Evolutionary conservation across 2,329 filamentous ascomycete species (phyloP).

Genomic region (Claviceps purpurea): DNA sequence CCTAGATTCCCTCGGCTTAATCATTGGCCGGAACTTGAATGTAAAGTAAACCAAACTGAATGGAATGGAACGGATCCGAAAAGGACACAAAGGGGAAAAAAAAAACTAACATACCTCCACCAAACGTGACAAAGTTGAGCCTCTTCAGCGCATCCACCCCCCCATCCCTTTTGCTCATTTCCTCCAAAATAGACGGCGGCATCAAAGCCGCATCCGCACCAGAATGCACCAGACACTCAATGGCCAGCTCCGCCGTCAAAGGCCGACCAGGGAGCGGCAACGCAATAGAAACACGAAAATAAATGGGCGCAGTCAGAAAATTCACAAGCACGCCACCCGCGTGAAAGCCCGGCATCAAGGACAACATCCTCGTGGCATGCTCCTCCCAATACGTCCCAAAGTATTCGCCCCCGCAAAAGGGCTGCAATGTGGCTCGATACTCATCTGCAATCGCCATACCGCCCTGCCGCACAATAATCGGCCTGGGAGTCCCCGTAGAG

Average conservation of each 20-base stretch:
- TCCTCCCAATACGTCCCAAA: not conserved
- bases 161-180: slow-evolving; percentile 23
- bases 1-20: slow-evolving; percentile 1
- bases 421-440: slow-evolving; percentile 13
- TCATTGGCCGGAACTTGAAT: too few species aligned
- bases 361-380: slow-evolving; percentile 3
- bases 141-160: slow-evolving; percentile 18
- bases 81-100: too few species aligned
- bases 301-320: slow-evolving; percentile 15
- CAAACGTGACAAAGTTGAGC: slow-evolving; percentile 21
- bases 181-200: slow-evolving; percentile 29
- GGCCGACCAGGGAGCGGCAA: slow-evolving; percentile 20
- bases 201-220: slow-evolving; percentile 17
- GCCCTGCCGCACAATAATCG: slow-evolving; percentile 26
- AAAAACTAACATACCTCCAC: slow-evolving; percentile 19
- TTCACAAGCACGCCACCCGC: slow-evolving; percentile 16
- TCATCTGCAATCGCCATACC: slow-evolving; percentile 22
- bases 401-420: not conserved
- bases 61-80: too few species aligned
- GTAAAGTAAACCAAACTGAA: too few species aligned
- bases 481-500: slow-evolving; percentile 11
- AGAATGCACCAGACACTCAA: slow-evolving; percentile 17
- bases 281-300: slow-evolving; percentile 14
- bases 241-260: slow-evolving; percentile 19
- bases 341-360: slow-evolving; percentile 25